phyloP scores from a whole-genome alignment of 257 asterid species.

The Paraleonurus japonicus region DNA sequence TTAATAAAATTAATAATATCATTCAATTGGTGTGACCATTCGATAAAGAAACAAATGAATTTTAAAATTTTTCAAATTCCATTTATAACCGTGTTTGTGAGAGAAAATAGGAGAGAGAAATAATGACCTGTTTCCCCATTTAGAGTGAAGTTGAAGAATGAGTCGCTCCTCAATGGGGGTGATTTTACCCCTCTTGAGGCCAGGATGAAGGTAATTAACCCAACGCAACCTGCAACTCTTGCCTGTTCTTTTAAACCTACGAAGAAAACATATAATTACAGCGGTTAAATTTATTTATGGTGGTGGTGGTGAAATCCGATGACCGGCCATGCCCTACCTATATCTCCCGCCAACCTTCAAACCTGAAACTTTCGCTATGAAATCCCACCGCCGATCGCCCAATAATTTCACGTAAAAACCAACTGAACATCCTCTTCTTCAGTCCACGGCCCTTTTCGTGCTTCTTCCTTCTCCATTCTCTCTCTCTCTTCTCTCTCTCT shows the following conservation, averaged over 20 bases:
- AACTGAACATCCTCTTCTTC: slow-evolving; percentile 87
- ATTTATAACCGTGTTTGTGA: background rate
- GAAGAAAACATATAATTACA: background rate
- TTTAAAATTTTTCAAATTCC: too few relatives aligned
- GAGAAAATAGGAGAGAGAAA: too few relatives aligned
- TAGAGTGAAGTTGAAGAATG: slow-evolving; percentile 70
- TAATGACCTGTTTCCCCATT: slow-evolving; percentile 97
- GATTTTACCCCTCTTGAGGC: slow-evolving; percentile 80
- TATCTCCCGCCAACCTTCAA: slow-evolving; percentile 98
- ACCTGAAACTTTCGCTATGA: slow-evolving; percentile 98
- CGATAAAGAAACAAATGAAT: too few relatives aligned
- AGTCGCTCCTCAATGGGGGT: slow-evolving; percentile 75
- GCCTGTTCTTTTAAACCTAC: slow-evolving; percentile 88
- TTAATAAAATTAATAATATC: too few relatives aligned
- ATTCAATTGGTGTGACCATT: too few relatives aligned
- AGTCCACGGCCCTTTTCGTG: slow-evolving; percentile 86
- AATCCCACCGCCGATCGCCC: slow-evolving; percentile 96
- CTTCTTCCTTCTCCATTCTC: slow-evolving; percentile 46
- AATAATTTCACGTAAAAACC: slow-evolving; percentile 75
- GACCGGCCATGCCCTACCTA: slow-evolving; percentile 68
- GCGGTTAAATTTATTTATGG: slow-evolving; percentile 19
- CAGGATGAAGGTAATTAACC: slow-evolving; percentile 92
- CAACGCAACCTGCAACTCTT: slow-evolving; percentile 96
- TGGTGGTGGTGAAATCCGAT: slow-evolving; percentile 12
- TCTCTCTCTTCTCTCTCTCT: slow-evolving; percentile 28